Percentiles rank a stretch among this genome's conserved stretches.
phyloP scores from a whole-genome alignment of 139 green algal species.

The Volvox reticuliferus region DNA sequence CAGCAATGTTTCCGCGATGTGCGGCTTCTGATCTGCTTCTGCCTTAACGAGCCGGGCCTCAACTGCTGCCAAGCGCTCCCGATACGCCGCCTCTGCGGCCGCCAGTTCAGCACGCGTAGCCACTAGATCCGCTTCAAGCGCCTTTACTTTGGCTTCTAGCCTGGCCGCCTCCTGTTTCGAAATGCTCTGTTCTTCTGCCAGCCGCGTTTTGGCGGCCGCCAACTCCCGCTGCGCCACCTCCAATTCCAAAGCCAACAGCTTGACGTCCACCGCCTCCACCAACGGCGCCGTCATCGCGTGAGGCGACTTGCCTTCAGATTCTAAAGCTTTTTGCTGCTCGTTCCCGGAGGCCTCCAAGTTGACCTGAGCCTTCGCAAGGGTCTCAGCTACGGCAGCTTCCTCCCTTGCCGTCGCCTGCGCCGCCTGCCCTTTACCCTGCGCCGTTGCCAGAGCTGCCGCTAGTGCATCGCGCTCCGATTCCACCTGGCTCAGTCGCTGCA shows the following conservation, averaged over 20 bases:
- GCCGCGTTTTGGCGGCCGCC: not conserved
- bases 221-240: not conserved
- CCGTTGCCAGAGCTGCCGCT: not conserved
- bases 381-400: not conserved
- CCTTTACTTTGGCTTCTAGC: not conserved
- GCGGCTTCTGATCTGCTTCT: not conserved
- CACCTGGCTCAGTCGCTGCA: not conserved
- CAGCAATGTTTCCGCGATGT: not conserved
- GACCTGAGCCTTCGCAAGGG: too few species aligned
- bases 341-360: not conserved
- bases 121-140: slow-evolving; percentile 7
- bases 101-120: not conserved
- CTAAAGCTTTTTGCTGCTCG: too few species aligned
- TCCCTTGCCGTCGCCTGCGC: not conserved
- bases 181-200: not conserved
- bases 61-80: not conserved
- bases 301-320: too few species aligned
- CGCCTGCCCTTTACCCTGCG: not conserved
- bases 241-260: slow-evolving; percentile 16
- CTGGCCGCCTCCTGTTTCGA: not conserved
- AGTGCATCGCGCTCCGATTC: slow-evolving; percentile 6
- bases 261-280: not conserved
- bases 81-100: not conserved
- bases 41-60: not conserved
- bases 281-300: too few species aligned